Conservation (phyloP, 2,329 filamentous ascomycete species). For the Rhynchosporium agropyri region DNA sequence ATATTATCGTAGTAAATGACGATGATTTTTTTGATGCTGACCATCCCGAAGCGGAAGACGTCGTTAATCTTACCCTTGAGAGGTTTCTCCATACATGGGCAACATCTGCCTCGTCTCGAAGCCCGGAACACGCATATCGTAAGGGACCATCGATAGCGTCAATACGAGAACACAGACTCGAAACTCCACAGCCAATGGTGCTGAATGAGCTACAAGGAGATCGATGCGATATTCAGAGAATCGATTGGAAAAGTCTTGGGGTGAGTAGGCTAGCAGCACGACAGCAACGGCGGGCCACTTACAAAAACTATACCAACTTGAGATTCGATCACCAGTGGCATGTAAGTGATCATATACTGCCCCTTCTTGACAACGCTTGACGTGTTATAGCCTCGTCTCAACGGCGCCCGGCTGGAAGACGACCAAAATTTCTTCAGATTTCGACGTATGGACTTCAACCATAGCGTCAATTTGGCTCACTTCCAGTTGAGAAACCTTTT, state of each 20-base stretch:
- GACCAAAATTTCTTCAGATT: conserved; percentile 57
- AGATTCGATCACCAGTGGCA: conserved; percentile 50
- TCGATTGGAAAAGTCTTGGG: conserved; percentile 58
- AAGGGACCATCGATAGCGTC: conserved; percentile 30
- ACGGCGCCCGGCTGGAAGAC: conserved; percentile 31
- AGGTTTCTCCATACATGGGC: conserved; percentile 56
- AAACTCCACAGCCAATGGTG: conserved; percentile 42
- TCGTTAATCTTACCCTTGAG: conserved; percentile 52
- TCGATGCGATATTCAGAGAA: conserved; percentile 59
- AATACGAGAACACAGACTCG: conserved; percentile 29
- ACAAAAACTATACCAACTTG: conserved; percentile 62
- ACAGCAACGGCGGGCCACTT: conserved; percentile 51
- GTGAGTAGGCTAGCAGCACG: conserved; percentile 55
- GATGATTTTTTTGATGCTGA: conserved; percentile 38
- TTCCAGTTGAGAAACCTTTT: conserved; percentile 68
- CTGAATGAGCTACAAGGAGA: conserved; percentile 56
- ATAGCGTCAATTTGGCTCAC: conserved; percentile 59
- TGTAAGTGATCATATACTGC: conserved; percentile 46
- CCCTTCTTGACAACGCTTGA: neutral
- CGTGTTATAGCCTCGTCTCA: conserved; percentile 25
- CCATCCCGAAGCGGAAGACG: conserved; percentile 40
- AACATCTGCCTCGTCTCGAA: conserved; percentile 15
- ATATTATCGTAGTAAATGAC: conserved; percentile 14
- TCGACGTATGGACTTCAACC: conserved; percentile 57
- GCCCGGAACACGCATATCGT: conserved; percentile 21